Evolutionary conservation across 768 basidiomycete species (phyloP).

Genomic region (Boletus patriciae): DNA sequence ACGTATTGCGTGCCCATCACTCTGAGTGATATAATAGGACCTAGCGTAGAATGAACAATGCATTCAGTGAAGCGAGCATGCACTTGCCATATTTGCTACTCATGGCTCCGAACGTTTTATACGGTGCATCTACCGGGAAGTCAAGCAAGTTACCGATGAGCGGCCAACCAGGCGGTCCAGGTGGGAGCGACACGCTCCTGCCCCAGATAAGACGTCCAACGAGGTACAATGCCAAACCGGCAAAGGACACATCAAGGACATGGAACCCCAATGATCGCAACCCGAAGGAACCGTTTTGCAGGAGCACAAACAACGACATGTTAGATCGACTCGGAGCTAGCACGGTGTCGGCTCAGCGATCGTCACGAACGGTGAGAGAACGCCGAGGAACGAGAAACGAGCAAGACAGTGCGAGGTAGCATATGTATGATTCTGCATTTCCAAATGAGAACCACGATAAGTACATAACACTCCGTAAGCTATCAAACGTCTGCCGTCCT

Average conservation of each 20-base stretch:
- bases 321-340: no score
- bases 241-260: background rate
- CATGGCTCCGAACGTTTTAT: constrained; percentile 47
- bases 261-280: background rate
- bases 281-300: background rate
- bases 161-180: constrained; percentile 26
- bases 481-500: no score
- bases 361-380: no score
- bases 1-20: constrained; percentile 47
- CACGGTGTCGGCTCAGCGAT: no score
- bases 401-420: no score
- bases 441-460: no score
- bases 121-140: constrained; percentile 52
- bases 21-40: background rate
- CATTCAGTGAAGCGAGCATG: background rate
- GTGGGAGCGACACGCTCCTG: background rate
- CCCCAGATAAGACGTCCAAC: background rate
- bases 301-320: no score
- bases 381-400: no score
- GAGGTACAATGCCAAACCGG: constrained; percentile 13
- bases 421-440: no score
- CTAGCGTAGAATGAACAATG: background rate
- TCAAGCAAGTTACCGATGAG: constrained; percentile 56
- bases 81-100: constrained; percentile 46
- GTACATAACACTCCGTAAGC: no score